These are phyloP conservation scores for Chrysopogon serrulatus DNA, from an alignment of 176 grass and related monocot species.

Conservation along the genomic window DNA sequence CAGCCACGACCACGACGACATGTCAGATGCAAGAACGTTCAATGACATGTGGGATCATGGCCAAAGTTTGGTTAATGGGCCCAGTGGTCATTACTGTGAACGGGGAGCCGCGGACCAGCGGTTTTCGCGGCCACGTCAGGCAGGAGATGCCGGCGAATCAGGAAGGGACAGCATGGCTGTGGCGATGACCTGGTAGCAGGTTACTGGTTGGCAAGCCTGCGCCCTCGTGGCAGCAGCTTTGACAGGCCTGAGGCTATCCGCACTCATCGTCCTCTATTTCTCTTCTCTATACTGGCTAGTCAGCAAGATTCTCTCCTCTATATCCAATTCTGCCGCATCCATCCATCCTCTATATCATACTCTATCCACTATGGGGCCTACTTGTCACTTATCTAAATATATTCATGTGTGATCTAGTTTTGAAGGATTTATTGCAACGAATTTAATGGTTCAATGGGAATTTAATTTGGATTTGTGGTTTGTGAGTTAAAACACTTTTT, in stretches of 20 bases:
- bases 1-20: not conserved
- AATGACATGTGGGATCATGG: not conserved
- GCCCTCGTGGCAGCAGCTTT: constrained; percentile 1
- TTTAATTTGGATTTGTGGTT: too few species aligned
- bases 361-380: too few species aligned
- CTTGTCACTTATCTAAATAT: too few species aligned
- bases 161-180: constrained; percentile 1
- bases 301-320: too few species aligned
- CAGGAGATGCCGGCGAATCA: constrained; percentile 10
- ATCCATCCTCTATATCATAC: too few species aligned
- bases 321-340: too few species aligned
- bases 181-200: not conserved
- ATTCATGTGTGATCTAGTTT: too few species aligned
- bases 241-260: not conserved
- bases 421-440: too few species aligned
- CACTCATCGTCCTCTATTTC: too few species aligned
- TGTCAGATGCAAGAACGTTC: not conserved
- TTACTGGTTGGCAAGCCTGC: not conserved
- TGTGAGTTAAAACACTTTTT: too few species aligned
- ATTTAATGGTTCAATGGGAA: too few species aligned
- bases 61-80: not conserved
- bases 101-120: not conserved
- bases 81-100: not conserved
- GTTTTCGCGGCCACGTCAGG: constrained; percentile 22
- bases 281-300: too few species aligned